Evolutionary conservation across 192 early-diverging fungal species (phyloP), one percentile per base, ranked within the genome.

Genomic region (Radiomyces spectabilis): DNA sequence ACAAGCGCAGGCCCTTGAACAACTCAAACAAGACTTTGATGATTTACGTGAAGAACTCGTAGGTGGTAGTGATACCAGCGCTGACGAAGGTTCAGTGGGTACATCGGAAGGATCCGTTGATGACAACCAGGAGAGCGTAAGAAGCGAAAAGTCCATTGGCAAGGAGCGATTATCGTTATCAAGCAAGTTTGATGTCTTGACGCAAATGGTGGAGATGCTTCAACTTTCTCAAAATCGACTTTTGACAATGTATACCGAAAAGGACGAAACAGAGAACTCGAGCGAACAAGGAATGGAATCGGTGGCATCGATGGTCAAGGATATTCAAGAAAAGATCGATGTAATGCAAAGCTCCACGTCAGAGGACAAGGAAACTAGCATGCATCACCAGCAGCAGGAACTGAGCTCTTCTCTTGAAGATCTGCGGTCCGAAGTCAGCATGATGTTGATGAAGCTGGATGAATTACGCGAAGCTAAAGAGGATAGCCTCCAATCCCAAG

Each of bases 171-270:
- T 44, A 6, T 63, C 61, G 15, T 33, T 63, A 6, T 54, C 53
- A 16, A 51, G 53, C 4, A 63, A 63, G 42, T 63, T 63, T 43
- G 61, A 63, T 27, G 33, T 48, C 2, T 25, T 63, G 12, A 55
- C 55, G 38, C 45, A 55, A 33, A 49, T 63, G 30, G 45, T 63
- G 16, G 61, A 51, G 34, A 63, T 46, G 5, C 9, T 63, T 7
- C 61, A 63, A 38, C 7, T 57, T 5, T 33, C 34, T 19, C 55
- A 57, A 12, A 25, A 34, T 30, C 45, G 29, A 1, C 34, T 55
- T 26, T 55, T 33, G 42, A 43, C 22, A 32, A 41, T 18, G 22
- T 55, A 15, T 55, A 55, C 45, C 38, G 53, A 19, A 33, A 55
- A 45, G 41, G 29, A 41, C 13, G 53, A 21, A 31, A 53, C 13